Conservation (phyloP, 306 rosid genomes). For the Ceratonia siliqua region DNA sequence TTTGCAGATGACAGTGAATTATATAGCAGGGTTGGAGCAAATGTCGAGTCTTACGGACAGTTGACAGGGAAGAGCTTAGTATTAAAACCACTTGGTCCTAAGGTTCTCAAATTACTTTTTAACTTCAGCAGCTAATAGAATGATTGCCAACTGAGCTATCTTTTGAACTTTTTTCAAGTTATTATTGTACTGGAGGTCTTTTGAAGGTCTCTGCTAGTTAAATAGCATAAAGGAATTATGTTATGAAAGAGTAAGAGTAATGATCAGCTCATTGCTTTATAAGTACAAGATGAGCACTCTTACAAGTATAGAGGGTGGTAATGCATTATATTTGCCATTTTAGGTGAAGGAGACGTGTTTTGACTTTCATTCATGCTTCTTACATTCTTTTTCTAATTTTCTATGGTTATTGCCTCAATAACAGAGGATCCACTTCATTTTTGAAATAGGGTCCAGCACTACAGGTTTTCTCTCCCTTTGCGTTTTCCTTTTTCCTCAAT, state of each 20-base stretch:
- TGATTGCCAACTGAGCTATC: background rate
- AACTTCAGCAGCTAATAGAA: conserved; percentile 19
- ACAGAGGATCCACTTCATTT: background rate
- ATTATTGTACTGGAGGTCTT: conserved; percentile 1
- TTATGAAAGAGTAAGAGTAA: background rate
- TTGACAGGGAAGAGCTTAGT: conserved; percentile 57
- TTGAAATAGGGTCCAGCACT: conserved; percentile 11
- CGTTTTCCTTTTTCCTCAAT: background rate
- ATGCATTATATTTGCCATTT: conserved; percentile 14
- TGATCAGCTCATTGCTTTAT: background rate
- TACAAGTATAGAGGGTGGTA: background rate
- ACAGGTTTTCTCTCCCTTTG: background rate
- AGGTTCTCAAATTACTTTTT: conserved; percentile 50
- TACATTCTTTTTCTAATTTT: background rate
- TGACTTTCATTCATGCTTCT: background rate
- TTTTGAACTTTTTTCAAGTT: background rate
- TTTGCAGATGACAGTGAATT: conserved; percentile 55
- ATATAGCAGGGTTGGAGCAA: conserved; percentile 30
- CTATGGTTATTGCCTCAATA: background rate
- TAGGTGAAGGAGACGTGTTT: background rate
- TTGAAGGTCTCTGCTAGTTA: conserved; percentile 1
- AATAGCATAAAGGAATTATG: conserved; percentile 9
- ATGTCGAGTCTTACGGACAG: conserved; percentile 35
- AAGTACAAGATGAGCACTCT: conserved; percentile 7
- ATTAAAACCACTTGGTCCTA: conserved; percentile 70